Base-by-base conservation (phyloP, 345 rosid genomes). In the Populus tremula region DNA sequence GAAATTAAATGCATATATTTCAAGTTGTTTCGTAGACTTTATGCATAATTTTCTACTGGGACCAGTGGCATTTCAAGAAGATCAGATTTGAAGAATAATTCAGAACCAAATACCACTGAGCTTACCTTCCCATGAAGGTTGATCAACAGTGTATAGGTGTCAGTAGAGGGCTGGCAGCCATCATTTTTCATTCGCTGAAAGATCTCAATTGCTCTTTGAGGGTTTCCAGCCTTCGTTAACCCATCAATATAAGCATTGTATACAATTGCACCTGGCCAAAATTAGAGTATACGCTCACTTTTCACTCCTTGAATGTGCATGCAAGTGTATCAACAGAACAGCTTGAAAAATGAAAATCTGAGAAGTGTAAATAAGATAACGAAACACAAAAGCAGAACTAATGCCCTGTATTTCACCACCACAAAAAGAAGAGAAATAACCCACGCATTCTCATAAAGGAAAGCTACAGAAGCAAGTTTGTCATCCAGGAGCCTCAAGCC, bases 231-330 rank as follows among this genome's bases (percentile, higher is more conserved):
- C 88, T 91, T 94, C 86, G 82, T 83, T 80, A 93, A 82, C 75
- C 97, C 98, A 65, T 93, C 95, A 74, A 93, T 90, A 67, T 88
- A 93, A 62, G 97, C 91, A 87, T 93, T 89, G 82, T 94, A 94
- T 27, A 91, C 94, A 77, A 80, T 73, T 17, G 92, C 88, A 86
- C 95, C 98, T 93, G 85, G 59, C 29, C 3, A 50, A 54, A 64
- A 77, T 18, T 29, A 71, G 10, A 10, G 63, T 8, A 35, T 75
- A 70, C 68, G 71, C 69, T 20, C 10, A 50, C 20, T 45, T 70
- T 67, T 21, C 65, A 21, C 36, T 7, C 23, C 16, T 7, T 67
- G 53, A 45, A 68, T 35, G 4, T 67, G 70, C 69, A 61, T 13
- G 45, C 14, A 61, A 62, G n/a, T 6, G 27, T 23, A 77, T 20